These are phyloP conservation scores for Trichoderma orchidacearum DNA, from an alignment of 495 filamentous ascomycete species.

Conservation along the genomic window DNA sequence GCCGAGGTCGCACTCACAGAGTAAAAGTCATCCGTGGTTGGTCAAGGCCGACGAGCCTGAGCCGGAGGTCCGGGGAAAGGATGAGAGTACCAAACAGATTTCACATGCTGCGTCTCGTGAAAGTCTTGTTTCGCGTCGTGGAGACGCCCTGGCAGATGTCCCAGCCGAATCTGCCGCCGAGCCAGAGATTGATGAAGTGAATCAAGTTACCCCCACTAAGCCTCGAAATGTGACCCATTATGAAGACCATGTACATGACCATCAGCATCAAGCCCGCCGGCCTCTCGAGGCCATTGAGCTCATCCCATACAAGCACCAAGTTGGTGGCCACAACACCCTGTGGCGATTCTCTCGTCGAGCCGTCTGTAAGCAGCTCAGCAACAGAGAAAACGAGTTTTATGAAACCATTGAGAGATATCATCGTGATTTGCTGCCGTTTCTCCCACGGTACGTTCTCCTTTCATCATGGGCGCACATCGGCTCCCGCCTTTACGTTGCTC, in stretches of 20 bases:
- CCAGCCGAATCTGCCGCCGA: constrained; percentile 23
- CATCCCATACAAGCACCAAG: constrained; percentile 94
- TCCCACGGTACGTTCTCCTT: constrained; percentile 62
- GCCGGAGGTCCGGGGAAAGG: constrained; percentile 14
- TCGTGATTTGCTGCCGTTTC: constrained; percentile 75
- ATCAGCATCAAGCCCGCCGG: constrained; percentile 32
- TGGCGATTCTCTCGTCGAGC: constrained; percentile 91
- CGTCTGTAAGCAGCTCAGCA: constrained; percentile 96
- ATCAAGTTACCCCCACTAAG: constrained; percentile 10
- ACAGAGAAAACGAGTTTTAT: constrained; percentile 95
- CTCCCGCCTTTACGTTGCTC: neutral
- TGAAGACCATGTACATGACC: constrained; percentile 33
- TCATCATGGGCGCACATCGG: neutral
- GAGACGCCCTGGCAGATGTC: constrained; percentile 12
- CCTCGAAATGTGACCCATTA: constrained; percentile 22
- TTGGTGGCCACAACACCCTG: constrained; percentile 89
- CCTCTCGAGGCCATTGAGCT: constrained; percentile 87
- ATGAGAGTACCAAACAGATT: neutral
- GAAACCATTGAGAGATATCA: constrained; percentile 86
- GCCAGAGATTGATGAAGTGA: constrained; percentile 24
- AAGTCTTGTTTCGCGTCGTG: constrained; percentile 4
- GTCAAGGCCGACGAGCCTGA: constrained; percentile 37
- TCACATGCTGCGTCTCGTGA: constrained; percentile 2
- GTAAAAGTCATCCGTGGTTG: constrained; percentile 31
- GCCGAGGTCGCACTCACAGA: constrained; percentile 14